Base-by-base conservation (phyloP, 768 basidiomycete genomes). In the Lentinula detonsa region DNA sequence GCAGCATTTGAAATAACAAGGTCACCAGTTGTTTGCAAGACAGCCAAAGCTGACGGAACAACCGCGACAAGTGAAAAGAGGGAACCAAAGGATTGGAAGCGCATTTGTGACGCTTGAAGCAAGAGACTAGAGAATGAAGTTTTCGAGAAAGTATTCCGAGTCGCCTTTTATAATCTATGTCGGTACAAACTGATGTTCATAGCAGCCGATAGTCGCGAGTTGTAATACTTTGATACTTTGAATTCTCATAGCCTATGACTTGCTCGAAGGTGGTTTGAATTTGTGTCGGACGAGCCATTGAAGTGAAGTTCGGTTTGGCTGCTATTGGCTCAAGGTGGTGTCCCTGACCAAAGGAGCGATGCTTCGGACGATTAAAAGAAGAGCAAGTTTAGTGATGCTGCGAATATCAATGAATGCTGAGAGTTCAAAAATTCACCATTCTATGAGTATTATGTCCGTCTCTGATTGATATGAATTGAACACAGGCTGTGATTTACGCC, bases 1-100 rank as follows among this genome's bases (percentile, higher is more conserved):
- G 45, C 45, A 31, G 67, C 69, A 62, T 74, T 75, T 16, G 67
- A 66, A 37, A 75, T 62, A 31, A 68, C 65, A 21, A 75, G 66
- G 58, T 72, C 69, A 13, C 43, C 50, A 16, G 61, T 62, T 35
- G 72, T 63, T 35, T 71, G 70, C 16, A 73, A 62, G 46, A 59
- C 60, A 43, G 56, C 56, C 34, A 57, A 57, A 42, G 34, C 35
- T 21, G 53, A 9, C 35, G 53, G 53, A 3, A 23, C 53, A 54
- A 54, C 15, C 18, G 53, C 53, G n/a, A 54, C 16, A 15, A 54
- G 53, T 54, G 53, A 37, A 34, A 57, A 5, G 56, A 40, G 39
- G 23, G 56, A 15, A 5, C n/a, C 6, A 28, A 57, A 46, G 21
- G 40, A 57, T 57, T 57, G 40, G 11, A 46, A 57, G 34, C 35